A percentile compares a stretch with the other conserved stretches of the same genome.
Conservation (phyloP, 179 eudicot species). For the Spinacia oleracea region DNA sequence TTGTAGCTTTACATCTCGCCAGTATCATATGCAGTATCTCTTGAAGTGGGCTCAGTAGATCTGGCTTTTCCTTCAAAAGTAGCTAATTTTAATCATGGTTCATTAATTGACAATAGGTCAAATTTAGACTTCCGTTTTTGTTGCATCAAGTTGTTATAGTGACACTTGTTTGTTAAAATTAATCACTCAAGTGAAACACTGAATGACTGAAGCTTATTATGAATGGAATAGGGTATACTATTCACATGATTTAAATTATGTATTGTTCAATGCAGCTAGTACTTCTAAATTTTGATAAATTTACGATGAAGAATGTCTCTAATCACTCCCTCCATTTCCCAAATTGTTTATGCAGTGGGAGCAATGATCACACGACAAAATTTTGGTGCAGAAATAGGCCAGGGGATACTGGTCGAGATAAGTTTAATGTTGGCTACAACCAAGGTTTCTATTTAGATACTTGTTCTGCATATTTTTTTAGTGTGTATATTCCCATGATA, state of each 20-base stretch:
- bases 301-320: not conserved
- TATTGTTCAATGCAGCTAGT: not conserved
- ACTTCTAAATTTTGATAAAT: not conserved
- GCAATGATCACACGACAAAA: constrained; percentile 91
- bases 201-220: not conserved
- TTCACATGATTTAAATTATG: not conserved
- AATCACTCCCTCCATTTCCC: not conserved
- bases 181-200: not conserved
- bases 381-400: constrained; percentile 99
- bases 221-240: not conserved
- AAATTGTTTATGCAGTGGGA: constrained; percentile 72
- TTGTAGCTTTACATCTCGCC: not conserved
- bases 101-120: not conserved
- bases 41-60: not conserved
- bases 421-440: constrained; percentile 55
- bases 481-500: not conserved
- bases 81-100: not conserved
- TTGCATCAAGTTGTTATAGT: not conserved
- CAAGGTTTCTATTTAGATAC: constrained; percentile 50
- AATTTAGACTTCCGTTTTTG: not conserved
- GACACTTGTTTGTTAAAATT: not conserved
- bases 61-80: not conserved
- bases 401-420: constrained; percentile 90
- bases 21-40: not conserved
- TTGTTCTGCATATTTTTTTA: not conserved